Evolutionary conservation across 2,329 filamentous ascomycete genomes (phyloP), one percentile per base, ranked within the genome.

Genomic region (Epichloe typhina): DNA sequence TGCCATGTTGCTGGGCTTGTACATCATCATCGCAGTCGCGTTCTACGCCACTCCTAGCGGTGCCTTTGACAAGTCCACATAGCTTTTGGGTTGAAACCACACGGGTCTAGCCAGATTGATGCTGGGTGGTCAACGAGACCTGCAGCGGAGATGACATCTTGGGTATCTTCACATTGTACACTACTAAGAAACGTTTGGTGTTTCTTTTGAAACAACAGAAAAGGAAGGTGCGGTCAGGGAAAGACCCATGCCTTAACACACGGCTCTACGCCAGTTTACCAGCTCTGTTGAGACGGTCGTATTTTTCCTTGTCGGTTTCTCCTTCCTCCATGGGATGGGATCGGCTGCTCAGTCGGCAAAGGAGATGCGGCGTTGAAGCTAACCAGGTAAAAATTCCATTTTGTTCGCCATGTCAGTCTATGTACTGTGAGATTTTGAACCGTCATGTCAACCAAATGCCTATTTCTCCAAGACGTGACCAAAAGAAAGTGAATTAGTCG

Each of bases 1-100:
- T 43, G 84, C 84, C 46, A 85, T 91, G 79, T 61, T 71, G 45
- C 60, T 71, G 51, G 69, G 67, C 47, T 67, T 82, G 15, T 82
- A 81, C 60, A 59, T 74, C 46, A 81, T 82, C 57, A 81, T 82
- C 53, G 78, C 78, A 4, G 64, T 81, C 36, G 77, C 78, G 15
- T 81, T 81, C 60, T 81, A 75, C 58, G 76, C 74, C 51, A 77
- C 72, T 13, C 77, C 77, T 3, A 58, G 60, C 54, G 69, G 70
- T 49, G 72, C 72, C 17, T 65, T 78, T 37, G 71, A 75, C 56
- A 66, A 65, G 50, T 62, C 53, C 21, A 33, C 47, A 2, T 11
- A 13, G 15, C 9, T 19, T 17, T 42, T 35, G 47, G 39, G 12
- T 15, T 49, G 26, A 43, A 4, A 15, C 37, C 11, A 19, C 17